phyloP scores from a whole-genome alignment of 2,329 filamentous ascomycete species.

The Nemania diffusa region DNA sequence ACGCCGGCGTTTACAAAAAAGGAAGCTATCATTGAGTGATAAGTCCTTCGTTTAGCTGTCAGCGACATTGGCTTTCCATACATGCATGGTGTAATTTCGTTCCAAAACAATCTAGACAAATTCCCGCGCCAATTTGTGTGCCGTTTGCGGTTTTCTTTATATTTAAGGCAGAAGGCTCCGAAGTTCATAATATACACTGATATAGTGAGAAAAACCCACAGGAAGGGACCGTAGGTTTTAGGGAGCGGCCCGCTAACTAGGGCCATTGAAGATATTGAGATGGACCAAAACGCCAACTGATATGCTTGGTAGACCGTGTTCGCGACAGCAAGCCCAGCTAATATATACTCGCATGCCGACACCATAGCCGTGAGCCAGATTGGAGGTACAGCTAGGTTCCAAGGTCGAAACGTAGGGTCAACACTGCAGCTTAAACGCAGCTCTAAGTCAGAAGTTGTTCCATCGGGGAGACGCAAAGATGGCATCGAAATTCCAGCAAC shows the following conservation, averaged over 20 bases:
- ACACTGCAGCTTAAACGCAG: not conserved
- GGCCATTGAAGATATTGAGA: not conserved
- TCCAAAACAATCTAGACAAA: not conserved
- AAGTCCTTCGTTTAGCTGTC: not conserved
- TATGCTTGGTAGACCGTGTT: no score
- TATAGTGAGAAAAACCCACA: not conserved
- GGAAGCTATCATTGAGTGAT: no score
- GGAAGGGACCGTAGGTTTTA: not conserved
- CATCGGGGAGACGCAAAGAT: not conserved
- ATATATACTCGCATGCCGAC: no score
- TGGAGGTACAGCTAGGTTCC: not conserved
- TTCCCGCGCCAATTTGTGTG: not conserved
- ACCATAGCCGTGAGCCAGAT: not conserved
- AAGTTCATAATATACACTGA: not conserved
- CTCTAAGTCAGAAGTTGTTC: not conserved
- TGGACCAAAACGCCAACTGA: no score
- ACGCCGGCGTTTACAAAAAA: no score
- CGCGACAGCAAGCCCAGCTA: no score
- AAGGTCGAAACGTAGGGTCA: not conserved
- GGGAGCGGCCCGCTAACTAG: not conserved
- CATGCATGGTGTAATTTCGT: not conserved
- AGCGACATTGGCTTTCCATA: not conserved
- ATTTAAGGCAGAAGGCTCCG: not conserved
- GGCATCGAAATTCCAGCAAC: not conserved
- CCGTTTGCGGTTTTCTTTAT: not conserved